Base-by-base conservation (phyloP, 805 yeast genomes). In the Wickerhamiella kurtzmanii region DNA sequence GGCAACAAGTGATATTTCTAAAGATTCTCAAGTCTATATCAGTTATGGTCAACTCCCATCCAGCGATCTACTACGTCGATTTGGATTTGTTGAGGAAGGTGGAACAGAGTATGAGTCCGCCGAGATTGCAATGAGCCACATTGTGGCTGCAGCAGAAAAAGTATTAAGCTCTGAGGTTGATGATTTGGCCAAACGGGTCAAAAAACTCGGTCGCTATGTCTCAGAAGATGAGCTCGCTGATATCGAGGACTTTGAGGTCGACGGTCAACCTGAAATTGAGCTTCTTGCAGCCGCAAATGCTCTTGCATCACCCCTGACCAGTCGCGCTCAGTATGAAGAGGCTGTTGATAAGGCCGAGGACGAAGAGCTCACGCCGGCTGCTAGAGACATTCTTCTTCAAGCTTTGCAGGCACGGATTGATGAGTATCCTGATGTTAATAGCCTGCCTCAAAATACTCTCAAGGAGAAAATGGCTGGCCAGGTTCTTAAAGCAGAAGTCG, bases 1-100 rank as follows among this genome's bases (percentile, higher is more conserved):
- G 42, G 75, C 94, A 1, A 75, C 75, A 6, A 74, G 73, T 47
- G 62, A 66, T 3, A 88, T 89, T 36, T 46, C 61, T 3, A 64
- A 64, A 35, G 87, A 82, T 2, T 81, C 77, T 28, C 97, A 92
- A 60, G 69, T 89, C 3, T 88, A 75, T 64, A 89, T 89, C 64
- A 81, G 86, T 0, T 89, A 92, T 61, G 94, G 95, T 1, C 92
- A 87, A 41, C 79, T 83, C 53, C 92, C 96, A 35, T 89, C 88
- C 61, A 69, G 89, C n/a, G 97, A 92, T 57, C 71, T 92, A 28
- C 67, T 92, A 47, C 74, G 98, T 57, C 73, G 95, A 48, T 89
- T 89, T 56, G 98, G 98, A 0, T 89, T 84, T 57, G 92, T 86
- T 21, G 96, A 88, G 64, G 61, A 66, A 51, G 70, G 69, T 18